Conservation (phyloP, 2,329 filamentous ascomycete genomes). For the Cercospora citrullina region DNA sequence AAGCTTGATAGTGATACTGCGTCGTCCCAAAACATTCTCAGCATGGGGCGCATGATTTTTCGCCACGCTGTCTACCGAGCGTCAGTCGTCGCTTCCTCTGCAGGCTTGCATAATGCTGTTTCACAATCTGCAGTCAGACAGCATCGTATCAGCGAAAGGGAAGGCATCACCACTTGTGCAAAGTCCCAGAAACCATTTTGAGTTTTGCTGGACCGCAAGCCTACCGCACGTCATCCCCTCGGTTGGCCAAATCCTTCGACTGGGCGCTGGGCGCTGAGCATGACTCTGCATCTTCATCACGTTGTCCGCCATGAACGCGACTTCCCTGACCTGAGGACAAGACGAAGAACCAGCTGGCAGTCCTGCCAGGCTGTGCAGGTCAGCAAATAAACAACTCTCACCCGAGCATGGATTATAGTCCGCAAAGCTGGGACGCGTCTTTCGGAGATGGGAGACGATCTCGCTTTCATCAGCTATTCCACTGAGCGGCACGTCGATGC, state of each 20-base stretch:
- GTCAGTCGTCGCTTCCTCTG: neutral
- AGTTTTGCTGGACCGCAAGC: neutral
- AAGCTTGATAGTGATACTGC: neutral
- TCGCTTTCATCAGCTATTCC: slow-evolving; percentile 23
- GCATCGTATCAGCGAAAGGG: neutral
- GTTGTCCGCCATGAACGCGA: neutral
- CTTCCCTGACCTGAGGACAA: neutral
- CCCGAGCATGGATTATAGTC: slow-evolving; percentile 9
- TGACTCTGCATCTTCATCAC: neutral
- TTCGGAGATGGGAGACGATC: slow-evolving; percentile 25
- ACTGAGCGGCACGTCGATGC: slow-evolving; percentile 21
- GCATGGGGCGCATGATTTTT: neutral
- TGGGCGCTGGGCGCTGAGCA: neutral
- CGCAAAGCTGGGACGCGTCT: neutral
- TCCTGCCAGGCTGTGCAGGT: neutral
- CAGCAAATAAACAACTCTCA: neutral
- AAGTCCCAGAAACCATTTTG: neutral
- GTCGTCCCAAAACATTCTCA: neutral
- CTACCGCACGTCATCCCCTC: slow-evolving; percentile 6
- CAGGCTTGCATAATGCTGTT: neutral
- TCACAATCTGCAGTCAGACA: neutral
- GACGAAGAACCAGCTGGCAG: neutral
- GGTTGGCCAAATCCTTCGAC: slow-evolving; percentile 1
- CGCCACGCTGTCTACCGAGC: neutral
- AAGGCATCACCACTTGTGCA: neutral